Base-by-base conservation (phyloP, 768 basidiomycete genomes). In the Vararia minispora region DNA sequence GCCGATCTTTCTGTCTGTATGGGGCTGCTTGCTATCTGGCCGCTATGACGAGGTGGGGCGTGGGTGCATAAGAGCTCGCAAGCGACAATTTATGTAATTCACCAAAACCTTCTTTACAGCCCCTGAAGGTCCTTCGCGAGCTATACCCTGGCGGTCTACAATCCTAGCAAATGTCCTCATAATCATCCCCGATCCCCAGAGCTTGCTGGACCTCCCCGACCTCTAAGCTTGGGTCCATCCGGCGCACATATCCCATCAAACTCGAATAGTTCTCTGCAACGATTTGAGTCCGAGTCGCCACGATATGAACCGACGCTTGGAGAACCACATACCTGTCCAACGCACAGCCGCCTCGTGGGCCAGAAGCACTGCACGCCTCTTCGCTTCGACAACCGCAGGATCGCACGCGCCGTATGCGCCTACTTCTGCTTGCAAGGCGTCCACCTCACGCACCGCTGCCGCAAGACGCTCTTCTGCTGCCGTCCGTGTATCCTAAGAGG, bases 301-400 rank as follows among this genome's bases (percentile, higher is more conserved):
- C 14, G 16, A 16, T 13, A 22, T 27, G 14, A 22, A n/a, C 18
- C 12, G 22, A 24, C 32, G 8, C 16, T 29, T 14, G 12, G 3
- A 25, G 3, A 21, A 32, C n/a, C 10, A 58, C 76, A 40, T 47
- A 92, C 91, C 91, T 25, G 91, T 97, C 85, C 89, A 91, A 11
- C 87, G 76, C 17, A 79, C 54, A 10, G 81, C 74, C 10, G 87
- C 89, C 53, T 94, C 88, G 44, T 81, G 85, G 3, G 84, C 87
- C 11, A 91, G 65, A 35, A 72, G 67, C 8, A 76, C 67, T 0
- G 80, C 87, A 33, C 82, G 62, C 35, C 69, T 75, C 54, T 78
- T 82, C 54, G 81, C 76, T 52, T 90, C 82, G 16, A 90, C 68
- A 57, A 77, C 82, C 31, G 64, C 70, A 0, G 90, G 90, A 58